Evolutionary conservation across 2,329 filamentous ascomycete species (phyloP).

Genomic region (Neurospora sp.): DNA sequence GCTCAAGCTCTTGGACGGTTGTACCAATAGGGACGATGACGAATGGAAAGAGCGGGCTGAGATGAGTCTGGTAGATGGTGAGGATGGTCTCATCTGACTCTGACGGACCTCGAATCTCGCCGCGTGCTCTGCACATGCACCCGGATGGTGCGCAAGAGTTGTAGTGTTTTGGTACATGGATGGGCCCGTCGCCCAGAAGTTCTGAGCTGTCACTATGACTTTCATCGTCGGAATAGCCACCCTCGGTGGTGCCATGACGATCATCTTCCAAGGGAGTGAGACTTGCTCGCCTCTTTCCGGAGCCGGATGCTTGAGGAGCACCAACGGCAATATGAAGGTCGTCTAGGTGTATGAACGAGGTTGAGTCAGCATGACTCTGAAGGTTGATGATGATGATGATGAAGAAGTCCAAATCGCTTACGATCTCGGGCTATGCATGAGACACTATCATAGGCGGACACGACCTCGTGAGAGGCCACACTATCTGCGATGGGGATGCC

Average conservation of each 20-base stretch:
- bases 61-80: constrained; percentile 31
- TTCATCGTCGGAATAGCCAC: neutral
- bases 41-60: constrained; percentile 37
- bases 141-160: constrained; percentile 35
- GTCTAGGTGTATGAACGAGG: neutral
- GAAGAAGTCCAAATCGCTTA: neutral
- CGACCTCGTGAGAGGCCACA: neutral
- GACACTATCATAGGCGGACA: neutral
- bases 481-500: neutral
- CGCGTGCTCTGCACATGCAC: constrained; percentile 37
- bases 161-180: constrained; percentile 29
- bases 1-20: constrained; percentile 27
- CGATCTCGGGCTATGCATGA: neutral
- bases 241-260: neutral
- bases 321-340: neutral
- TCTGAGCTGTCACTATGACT: neutral
- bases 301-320: neutral
- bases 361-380: neutral
- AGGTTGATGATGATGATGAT: neutral
- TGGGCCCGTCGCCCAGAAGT: neutral
- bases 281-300: neutral
- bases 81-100: constrained; percentile 38
- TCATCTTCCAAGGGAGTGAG: neutral
- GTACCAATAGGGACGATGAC: constrained; percentile 31
- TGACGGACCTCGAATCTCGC: constrained; percentile 26